phyloP scores from a whole-genome alignment of 2,329 filamentous ascomycete genomes.

The Paraconiothyrium brasiliense region DNA sequence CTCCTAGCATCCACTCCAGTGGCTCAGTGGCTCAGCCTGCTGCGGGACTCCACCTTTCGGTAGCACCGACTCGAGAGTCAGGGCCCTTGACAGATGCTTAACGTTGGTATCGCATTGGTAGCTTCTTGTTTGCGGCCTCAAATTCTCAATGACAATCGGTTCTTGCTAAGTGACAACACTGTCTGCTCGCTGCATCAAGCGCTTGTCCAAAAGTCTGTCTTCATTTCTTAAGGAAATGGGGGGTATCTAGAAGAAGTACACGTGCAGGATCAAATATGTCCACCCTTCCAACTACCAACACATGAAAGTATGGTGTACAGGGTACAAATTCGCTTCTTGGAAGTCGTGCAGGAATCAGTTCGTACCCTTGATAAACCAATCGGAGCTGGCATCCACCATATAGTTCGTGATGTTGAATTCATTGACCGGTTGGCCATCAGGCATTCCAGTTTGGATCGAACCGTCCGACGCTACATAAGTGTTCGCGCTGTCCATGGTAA shows the following conservation, averaged over 20 bases:
- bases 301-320: not conserved
- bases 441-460: constrained; percentile 32
- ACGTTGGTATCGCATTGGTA: not conserved
- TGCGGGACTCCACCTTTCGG: constrained; percentile 9
- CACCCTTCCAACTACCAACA: not conserved
- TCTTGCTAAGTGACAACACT: not conserved
- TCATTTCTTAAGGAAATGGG: not conserved
- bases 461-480: constrained; percentile 42
- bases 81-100: not conserved
- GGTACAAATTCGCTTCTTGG: not conserved
- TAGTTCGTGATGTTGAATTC: constrained; percentile 83
- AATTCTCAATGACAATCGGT: not conserved
- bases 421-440: constrained; percentile 54
- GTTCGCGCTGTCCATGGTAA: constrained; percentile 44
- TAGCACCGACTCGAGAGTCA: not conserved
- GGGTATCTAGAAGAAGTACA: constrained; percentile 8
- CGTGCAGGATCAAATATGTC: not conserved
- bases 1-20: not conserved
- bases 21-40: constrained; percentile 4
- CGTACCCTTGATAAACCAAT: constrained; percentile 67
- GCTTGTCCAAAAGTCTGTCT: not conserved
- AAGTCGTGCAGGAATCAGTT: not conserved
- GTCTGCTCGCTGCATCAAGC: not conserved
- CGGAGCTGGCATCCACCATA: constrained; percentile 76
- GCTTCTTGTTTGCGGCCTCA: not conserved